Evolutionary conservation across 345 rosid species (phyloP).

Genomic region (Combretum micranthum): DNA sequence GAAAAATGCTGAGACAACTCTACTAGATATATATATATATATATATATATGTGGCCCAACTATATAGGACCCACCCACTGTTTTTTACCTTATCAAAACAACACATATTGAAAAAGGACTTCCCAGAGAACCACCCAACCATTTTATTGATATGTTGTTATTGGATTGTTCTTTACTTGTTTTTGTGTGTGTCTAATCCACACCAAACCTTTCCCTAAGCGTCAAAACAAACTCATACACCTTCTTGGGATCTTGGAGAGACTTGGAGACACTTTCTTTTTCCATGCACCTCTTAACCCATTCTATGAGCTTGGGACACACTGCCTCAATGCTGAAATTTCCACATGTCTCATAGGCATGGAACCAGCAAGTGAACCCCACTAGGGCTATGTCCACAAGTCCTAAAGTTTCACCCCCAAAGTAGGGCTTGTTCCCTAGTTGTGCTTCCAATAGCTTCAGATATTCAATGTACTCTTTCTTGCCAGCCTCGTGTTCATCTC

Average conservation of each 20-base stretch:
- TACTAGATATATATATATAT: too few species aligned
- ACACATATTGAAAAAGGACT: too few species aligned
- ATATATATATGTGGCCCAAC: too few species aligned
- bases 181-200: too few species aligned
- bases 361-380: slow-evolving; percentile 21
- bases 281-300: slow-evolving; percentile 39
- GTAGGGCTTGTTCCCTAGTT: slow-evolving; percentile 23
- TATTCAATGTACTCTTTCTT: slow-evolving; percentile 23
- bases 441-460: slow-evolving; percentile 20
- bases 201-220: background rate
- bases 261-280: slow-evolving; percentile 22
- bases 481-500: slow-evolving; percentile 18
- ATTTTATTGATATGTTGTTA: too few species aligned
- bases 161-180: too few species aligned
- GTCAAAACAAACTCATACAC: slow-evolving; percentile 4
- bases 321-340: slow-evolving; percentile 20
- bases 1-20: too few species aligned
- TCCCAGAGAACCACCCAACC: too few species aligned
- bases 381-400: slow-evolving; percentile 15
- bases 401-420: slow-evolving; percentile 27
- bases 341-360: slow-evolving; percentile 20
- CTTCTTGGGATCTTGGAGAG: slow-evolving; percentile 17
- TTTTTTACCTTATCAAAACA: too few species aligned
- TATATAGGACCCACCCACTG: too few species aligned
- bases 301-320: slow-evolving; percentile 27